Percentiles rank a stretch among this genome's conserved stretches.
phyloP scores from a whole-genome alignment of 129 eudicot genomes.

The Flaveria trinervia region DNA sequence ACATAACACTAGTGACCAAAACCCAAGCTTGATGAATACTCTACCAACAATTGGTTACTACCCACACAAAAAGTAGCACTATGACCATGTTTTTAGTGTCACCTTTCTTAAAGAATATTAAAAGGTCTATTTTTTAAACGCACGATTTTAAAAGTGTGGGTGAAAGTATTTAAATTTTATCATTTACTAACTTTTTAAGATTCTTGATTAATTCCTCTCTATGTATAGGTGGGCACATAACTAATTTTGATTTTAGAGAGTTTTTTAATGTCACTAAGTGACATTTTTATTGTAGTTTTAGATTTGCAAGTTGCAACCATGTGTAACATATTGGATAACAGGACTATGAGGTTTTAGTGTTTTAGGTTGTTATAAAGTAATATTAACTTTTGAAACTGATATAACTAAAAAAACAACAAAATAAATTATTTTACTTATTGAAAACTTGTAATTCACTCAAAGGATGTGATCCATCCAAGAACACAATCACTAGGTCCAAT shows the following conservation, averaged over 20 bases:
- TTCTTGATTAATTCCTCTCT: neutral
- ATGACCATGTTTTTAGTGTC: neutral
- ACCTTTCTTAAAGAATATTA: neutral
- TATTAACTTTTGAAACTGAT: neutral
- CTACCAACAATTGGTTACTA: neutral
- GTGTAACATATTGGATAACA: neutral
- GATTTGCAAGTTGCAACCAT: neutral
- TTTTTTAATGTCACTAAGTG: neutral
- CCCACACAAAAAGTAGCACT: neutral
- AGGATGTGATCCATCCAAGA: slow-evolving; percentile 16
- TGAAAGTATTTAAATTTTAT: neutral
- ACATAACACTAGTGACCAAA: neutral
- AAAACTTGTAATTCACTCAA: slow-evolving; percentile 25
- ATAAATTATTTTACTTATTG: neutral
- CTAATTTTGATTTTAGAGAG: neutral
- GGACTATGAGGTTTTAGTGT: neutral
- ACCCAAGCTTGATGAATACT: neutral
- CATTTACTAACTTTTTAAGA: neutral
- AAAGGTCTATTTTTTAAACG: neutral
- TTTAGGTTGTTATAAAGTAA: neutral
- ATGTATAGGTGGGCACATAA: neutral
- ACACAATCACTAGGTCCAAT: slow-evolving; percentile 21
- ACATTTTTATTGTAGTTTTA: neutral
- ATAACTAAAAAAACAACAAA: neutral
- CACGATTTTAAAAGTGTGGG: neutral